Base-by-base conservation (phyloP, 345 rosid species). In the Sonneratia caseolaris region DNA sequence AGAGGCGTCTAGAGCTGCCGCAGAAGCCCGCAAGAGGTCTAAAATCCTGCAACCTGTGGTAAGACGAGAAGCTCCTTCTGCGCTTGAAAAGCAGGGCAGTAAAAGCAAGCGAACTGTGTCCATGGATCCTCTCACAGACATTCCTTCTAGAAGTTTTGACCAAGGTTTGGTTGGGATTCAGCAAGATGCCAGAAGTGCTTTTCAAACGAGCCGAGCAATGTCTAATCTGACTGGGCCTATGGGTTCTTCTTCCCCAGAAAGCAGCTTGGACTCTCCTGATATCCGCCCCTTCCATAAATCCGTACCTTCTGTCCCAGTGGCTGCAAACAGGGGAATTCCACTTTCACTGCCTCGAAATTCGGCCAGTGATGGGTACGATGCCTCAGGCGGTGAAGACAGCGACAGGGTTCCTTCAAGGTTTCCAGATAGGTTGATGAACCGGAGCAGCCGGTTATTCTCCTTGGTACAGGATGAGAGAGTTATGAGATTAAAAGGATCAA, bases 301-400 rank as follows among this genome's bases (percentile, higher is more conserved):
- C 64, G 22, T 62, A 35, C 66, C 66, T 85, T 88, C 68, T 86
- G 97, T 40, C 80, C 87, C 65, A 83, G 91, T 2, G 92, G 86
- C 71, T 87, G 89, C 72, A 93, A 87, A 70, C 94, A 89, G 68
- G 78, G 91, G 37, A 85, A 86, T 71, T 83, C 66, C 66, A 62
- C 12, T 62, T 13, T 13, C 92, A 64, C 97, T 88, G 27, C 79
- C 91, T 56, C 85, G 96, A 19, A 92, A 95, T 77, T 95, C 99
- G 47, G 85, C 96, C 59, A 95, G 97, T 70, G 97, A 95, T 70
- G 99, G 96, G 12, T 92, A 90, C 32, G 99, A 95, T 81, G 94
- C 99, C n/a, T 95, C 98, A 21, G 97, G 97, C 24, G 99, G 99
- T 32, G 99, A 95, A 81, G 99, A 95, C 73, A 95, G 99, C 55